Evolutionary conservation across 2,329 filamentous ascomycete genomes (phyloP), one percentile per base, ranked within the genome.

Genomic region (Penicillium aurantiogriseum): DNA sequence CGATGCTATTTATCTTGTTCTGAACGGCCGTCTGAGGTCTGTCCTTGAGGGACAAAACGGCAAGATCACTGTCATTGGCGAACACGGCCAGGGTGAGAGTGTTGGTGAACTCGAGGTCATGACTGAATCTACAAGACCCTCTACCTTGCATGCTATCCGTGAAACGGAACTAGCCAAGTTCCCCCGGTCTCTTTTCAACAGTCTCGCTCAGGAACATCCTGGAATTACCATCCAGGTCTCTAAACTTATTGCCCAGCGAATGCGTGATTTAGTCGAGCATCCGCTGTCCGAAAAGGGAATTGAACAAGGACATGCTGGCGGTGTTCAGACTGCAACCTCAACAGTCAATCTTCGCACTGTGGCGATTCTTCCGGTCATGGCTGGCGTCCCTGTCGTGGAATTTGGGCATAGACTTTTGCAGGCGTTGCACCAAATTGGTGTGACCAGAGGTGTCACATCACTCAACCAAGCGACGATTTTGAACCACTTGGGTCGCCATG

Each of bases 221-320:
- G 95, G 92, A 43, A 99, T 99, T 69, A 97, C 94, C 0, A 97
- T 99, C 74, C 97, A 97, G 75, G 96, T 99, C 29, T 97, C 94
- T 1, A 99, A 97, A 74, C 94, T 99, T 65, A 97, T 99, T 67
- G 94, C 94, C 0, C 92, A 92, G 36, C 87, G 94, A 3, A 97
- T 99, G 94, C 84, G 93, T 59, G 85, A 90, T 42, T 77, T 97
- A 39, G 85, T 97, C 21, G 91, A 97, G 66, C 88, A 92, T 66
- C 90, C 91, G 2, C 77, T 90, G 17, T 83, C 85, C 36, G 83
- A 88, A 39, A 81, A 86, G 52, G 81, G 83, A 9, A 85, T 85
- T 58, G 89, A 93, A 51, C 78, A 79, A 45, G 79, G 82, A 5
- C 78, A 78, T n/a, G 79, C 81, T 9, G 82, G 83, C 13, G 77